Evolutionary conservation across 768 basidiomycete species (phyloP), one percentile per base, ranked within the genome.

Genomic region (Suillus subluteus): DNA sequence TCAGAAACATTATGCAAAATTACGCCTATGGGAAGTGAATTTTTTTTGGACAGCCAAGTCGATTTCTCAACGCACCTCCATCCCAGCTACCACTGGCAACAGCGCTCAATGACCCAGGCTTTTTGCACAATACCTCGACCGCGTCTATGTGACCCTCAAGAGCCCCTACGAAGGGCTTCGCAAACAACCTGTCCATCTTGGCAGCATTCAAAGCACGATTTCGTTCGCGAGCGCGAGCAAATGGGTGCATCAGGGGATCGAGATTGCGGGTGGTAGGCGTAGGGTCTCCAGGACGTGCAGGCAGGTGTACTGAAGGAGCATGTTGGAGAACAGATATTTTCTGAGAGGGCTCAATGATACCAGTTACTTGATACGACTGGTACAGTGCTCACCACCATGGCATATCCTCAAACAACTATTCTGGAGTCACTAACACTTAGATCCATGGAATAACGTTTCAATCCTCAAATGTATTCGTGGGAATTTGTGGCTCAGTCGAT

Each of bases 141-240:
- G 95, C 95, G 75, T 98, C 96, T 46, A 92, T 83, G 76, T 99
- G 98, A 2, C 98, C 98, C 67, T 98, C 96, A 59, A 99, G 76
- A 62, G 88, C 85, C 44, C 87, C 94, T 18, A 99, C 83, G 73
- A 99, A 99, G 0, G 98, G 98, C 73, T 98, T 98, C n/a, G 98
- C 90, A 74, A 99, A 98, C 81, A 99, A 94, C 66, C 94, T 84
- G 62, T 98, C 97, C 85, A 99, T 93, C 81, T 99, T 99, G 16
- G 91, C 92, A 2, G 98, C 98, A 69, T 96, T 97, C 56, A 98
- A 76, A 3, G 98, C 98, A 66, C 98, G 89, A 23, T 88, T 96
- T 43, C 97, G 93, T 80, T 99, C 98, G 62, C 98, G 82, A 6
- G 95, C 92, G 26, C 92, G 90, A 0, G 96, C 85, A 76, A 99